Percentiles rank a stretch among this genome's conserved stretches.
Conservation (phyloP, 169 alveolate species). For the Eimeria tenella region DNA sequence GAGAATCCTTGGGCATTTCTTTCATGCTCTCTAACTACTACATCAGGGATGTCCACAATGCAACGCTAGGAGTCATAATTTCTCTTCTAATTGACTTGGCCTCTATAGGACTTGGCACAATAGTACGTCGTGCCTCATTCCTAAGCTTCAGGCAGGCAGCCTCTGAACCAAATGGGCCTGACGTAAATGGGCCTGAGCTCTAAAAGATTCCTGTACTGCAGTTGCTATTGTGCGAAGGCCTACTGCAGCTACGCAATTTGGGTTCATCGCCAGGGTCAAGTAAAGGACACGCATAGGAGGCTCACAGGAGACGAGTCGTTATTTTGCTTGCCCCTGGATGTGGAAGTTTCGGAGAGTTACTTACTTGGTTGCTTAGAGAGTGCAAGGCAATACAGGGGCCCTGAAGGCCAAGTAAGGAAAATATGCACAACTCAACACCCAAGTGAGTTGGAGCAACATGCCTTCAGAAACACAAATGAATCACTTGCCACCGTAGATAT, state of each 20-base stretch:
- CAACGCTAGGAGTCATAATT: slow-evolving; percentile 65
- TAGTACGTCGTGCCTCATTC: slow-evolving; percentile 7
- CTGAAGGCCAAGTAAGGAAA: slow-evolving; percentile 67
- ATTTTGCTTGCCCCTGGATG: slow-evolving; percentile 69
- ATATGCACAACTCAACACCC: slow-evolving; percentile 41
- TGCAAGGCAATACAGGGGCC: slow-evolving; percentile 69
- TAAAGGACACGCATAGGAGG: slow-evolving; percentile 77
- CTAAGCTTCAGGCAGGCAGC: not conserved
- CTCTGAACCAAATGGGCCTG: not conserved
- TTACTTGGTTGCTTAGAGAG: slow-evolving; percentile 67
- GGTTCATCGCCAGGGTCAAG: slow-evolving; percentile 72
- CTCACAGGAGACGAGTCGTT: slow-evolving; percentile 71
- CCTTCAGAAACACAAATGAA: not conserved
- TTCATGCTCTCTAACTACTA: slow-evolving; percentile 60
- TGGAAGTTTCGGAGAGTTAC: slow-evolving; percentile 72
- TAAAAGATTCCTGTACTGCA: not conserved
- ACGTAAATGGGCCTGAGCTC: not conserved
- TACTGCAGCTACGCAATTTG: slow-evolving; percentile 62
- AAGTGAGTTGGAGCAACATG: not conserved
- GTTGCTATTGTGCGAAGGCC: slow-evolving; percentile 24
- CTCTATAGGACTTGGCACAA: slow-evolving; percentile 45
- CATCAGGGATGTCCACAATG: slow-evolving; percentile 58
- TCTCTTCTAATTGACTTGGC: slow-evolving; percentile 63
- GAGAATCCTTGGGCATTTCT: slow-evolving; percentile 27
- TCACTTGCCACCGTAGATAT: not conserved